phyloP scores from a whole-genome alignment of 2,329 filamentous ascomycete genomes.

The Aureobasidium sp. region DNA sequence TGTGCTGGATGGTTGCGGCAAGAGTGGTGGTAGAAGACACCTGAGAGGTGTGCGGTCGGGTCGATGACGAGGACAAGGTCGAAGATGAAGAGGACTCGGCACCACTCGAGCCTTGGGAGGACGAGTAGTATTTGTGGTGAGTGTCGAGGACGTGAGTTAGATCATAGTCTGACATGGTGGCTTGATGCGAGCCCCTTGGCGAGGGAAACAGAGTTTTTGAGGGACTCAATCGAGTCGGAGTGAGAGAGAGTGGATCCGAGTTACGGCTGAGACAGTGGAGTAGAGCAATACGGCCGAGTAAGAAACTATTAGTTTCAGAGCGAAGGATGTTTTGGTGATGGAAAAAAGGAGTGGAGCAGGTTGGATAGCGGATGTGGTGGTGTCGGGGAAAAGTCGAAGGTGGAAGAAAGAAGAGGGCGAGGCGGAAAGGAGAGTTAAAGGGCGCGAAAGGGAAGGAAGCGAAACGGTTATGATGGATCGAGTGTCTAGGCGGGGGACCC shows the following conservation, averaged over 20 bases:
- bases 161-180: conserved; percentile 10
- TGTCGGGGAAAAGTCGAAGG: not conserved
- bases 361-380: conserved; percentile 4
- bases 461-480: conserved; percentile 12
- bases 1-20: not conserved
- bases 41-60: conserved; percentile 4
- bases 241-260: conserved; percentile 9
- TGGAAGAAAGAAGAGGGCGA: not conserved
- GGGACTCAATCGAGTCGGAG: not conserved
- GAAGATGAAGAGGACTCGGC: conserved; percentile 11
- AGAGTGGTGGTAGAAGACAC: not conserved
- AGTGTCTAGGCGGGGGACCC: conserved; percentile 2
- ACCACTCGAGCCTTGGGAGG: not conserved
- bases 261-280: conserved; percentile 14
- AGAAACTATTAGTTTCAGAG: not conserved
- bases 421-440: conserved; percentile 4
- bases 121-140: conserved; percentile 9
- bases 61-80: not conserved
- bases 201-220: conserved; percentile 10
- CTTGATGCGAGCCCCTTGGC: conserved; percentile 3
- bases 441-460: conserved; percentile 6
- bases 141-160: conserved; percentile 2
- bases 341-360: conserved; percentile 11
- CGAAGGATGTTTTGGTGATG: not conserved
- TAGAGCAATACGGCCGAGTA: conserved; percentile 1